Base-by-base conservation (phyloP, 164 flowering plant species). In the Nymphaea thermarum region DNA sequence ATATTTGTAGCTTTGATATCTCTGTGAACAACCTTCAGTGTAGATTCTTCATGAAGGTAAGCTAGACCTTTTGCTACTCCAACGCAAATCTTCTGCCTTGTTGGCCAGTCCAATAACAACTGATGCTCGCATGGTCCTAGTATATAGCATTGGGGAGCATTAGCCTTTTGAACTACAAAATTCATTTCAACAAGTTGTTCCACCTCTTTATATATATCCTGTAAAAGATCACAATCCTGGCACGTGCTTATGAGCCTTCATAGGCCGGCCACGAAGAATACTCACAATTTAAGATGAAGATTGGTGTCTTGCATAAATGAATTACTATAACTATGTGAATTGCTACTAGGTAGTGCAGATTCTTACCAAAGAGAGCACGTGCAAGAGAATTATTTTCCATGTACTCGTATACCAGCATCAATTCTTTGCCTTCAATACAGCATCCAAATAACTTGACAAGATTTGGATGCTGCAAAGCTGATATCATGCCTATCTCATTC, bases 401-500 rank as follows among this genome's bases (percentile, higher is more conserved):
- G 81, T 85, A 88, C 62, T 88, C 91, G 66, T 88, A 88, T 11
- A 87, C 70, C n/a, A 88, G 82, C 75, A 88, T 66, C 73, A 89
- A 76, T 66, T 89, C 87, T 25, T 85, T 79, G 51, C 85, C 90
- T 75, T 87, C 95, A 41, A 87, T 79, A 68, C 92, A 89, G 68
- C 91, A 89, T 41, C 91, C 95, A 67, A 77, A 84, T 11, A 88
- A 77, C 78, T 77, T 83, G 44, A 88, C 94, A 65, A 88, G 84
- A 75, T 85, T 73, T 10, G 80, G 88, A 63, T 88, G 89, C 62
- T 85, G 88, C 68, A 88, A 60, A 41, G 87, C 89, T 68, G 94
- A 84, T 44, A 87, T 87, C 92, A 88, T 85, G 70, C 90, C 95
- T 59, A 88, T 85, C 77, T 88, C 95, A 66, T 79, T 88, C n/a